Conservation (phyloP, 805 yeast species). For the Komagataella pastoris region DNA sequence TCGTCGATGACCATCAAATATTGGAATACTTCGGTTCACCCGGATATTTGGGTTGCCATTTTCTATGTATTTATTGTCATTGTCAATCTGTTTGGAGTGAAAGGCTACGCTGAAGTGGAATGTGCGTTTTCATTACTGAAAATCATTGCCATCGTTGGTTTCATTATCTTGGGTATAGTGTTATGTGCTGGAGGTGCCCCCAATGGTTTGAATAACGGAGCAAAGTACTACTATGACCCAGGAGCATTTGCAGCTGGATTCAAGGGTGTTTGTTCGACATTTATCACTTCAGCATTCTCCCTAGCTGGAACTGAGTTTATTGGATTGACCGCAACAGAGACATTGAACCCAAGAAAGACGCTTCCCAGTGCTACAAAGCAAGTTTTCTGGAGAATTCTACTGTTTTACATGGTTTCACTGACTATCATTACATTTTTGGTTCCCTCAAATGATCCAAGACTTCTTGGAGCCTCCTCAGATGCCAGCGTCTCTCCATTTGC, state of each 20-base stretch:
- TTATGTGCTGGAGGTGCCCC: slow-evolving; percentile 38
- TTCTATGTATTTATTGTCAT: slow-evolving; percentile 32
- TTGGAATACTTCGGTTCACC: slow-evolving; percentile 25
- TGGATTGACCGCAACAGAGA: slow-evolving; percentile 37
- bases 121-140: slow-evolving; percentile 34
- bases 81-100: slow-evolving; percentile 41
- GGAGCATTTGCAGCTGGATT: slow-evolving; percentile 29
- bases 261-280: slow-evolving; percentile 39
- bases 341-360: slow-evolving; percentile 31
- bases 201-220: slow-evolving; percentile 26
- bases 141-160: slow-evolving; percentile 34
- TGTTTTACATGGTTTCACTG: slow-evolving; percentile 32
- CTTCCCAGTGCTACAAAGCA: slow-evolving; percentile 41
- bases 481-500: slow-evolving; percentile 67
- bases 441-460: slow-evolving; percentile 24
- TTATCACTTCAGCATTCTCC: slow-evolving; percentile 42
- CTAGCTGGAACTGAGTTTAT: slow-evolving; percentile 40
- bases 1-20: slow-evolving; percentile 39
- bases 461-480: slow-evolving; percentile 22
- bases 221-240: slow-evolving; percentile 31
- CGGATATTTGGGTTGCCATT: slow-evolving; percentile 32
- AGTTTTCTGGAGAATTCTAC: slow-evolving; percentile 39
- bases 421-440: slow-evolving; percentile 32
- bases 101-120: slow-evolving; percentile 42
- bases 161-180: slow-evolving; percentile 39